These are phyloP conservation scores for Oehlia diaphana DNA, from an alignment of 192 early-diverging fungal genomes.

Conservation along the genomic window DNA sequence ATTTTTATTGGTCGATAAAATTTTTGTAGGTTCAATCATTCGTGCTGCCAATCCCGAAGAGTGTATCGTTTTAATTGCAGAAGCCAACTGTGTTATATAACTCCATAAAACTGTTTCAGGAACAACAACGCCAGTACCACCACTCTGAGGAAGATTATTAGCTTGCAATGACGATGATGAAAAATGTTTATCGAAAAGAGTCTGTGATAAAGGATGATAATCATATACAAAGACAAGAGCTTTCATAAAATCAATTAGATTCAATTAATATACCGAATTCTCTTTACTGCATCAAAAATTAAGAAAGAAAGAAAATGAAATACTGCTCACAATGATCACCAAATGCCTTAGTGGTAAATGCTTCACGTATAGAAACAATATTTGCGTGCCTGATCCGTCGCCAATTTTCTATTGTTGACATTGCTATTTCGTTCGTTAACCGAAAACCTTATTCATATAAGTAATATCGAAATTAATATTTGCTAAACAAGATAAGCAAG, in stretches of 20 bases:
- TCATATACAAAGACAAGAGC: slow-evolving; percentile 97
- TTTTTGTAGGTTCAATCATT: slow-evolving; percentile 78
- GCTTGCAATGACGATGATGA: slow-evolving; percentile 35
- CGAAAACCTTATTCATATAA: slow-evolving; percentile 51
- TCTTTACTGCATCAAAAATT: background rate
- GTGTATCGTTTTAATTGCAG: slow-evolving; percentile 83
- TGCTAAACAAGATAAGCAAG: background rate
- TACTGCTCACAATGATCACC: slow-evolving; percentile 78
- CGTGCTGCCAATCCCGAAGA: slow-evolving; percentile 76
- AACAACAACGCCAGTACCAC: slow-evolving; percentile 43
- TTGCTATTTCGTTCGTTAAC: slow-evolving; percentile 75
- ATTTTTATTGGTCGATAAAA: slow-evolving; percentile 83
- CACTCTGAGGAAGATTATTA: slow-evolving; percentile 35
- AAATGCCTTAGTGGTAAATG: slow-evolving; percentile 95
- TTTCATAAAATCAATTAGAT: slow-evolving; percentile 30
- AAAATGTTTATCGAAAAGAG: slow-evolving; percentile 71
- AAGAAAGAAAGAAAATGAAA: background rate
- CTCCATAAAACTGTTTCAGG: slow-evolving; percentile 79
- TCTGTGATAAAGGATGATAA: slow-evolving; percentile 83
- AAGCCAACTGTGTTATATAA: slow-evolving; percentile 75
- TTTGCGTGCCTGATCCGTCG: slow-evolving; percentile 76
- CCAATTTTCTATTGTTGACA: slow-evolving; percentile 87
- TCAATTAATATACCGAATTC: background rate
- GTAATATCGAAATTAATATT: background rate
- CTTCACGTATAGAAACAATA: slow-evolving; percentile 87